Evolutionary conservation across 805 yeast species (phyloP).

Genomic region (Saturnispora galanensis): DNA sequence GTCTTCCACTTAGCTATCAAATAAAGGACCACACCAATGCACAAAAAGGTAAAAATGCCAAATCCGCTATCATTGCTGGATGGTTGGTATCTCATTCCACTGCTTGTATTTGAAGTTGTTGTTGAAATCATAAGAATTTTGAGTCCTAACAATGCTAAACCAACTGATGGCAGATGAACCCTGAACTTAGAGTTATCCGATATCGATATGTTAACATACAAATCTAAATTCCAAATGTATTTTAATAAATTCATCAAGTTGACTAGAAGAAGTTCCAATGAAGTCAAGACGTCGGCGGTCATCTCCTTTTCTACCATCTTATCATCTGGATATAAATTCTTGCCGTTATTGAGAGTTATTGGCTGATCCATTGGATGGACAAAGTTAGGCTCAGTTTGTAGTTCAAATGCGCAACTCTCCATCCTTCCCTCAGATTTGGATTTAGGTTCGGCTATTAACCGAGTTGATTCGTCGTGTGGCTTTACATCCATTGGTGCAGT

Average conservation of each 20-base stretch:
- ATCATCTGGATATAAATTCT: slow-evolving; percentile 9
- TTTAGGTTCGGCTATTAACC: not conserved
- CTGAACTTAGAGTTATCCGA: slow-evolving; percentile 16
- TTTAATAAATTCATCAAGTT: slow-evolving; percentile 7
- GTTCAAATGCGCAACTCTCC: slow-evolving; percentile 25
- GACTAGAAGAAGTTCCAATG: slow-evolving; percentile 8
- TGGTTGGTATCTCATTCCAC: not conserved
- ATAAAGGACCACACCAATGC: no score
- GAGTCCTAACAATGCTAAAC: slow-evolving; percentile 9
- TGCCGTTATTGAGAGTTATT: slow-evolving; percentile 13
- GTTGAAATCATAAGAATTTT: slow-evolving; percentile 9
- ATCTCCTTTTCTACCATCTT: not conserved
- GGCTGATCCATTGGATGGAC: slow-evolving; percentile 28
- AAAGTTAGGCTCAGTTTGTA: slow-evolving; percentile 10
- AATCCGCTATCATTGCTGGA: not conserved
- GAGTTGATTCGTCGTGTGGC: not conserved
- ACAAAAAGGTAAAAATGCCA: no score
- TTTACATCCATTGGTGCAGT: not conserved
- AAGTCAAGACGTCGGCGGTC: slow-evolving; percentile 12
- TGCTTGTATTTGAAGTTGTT: not conserved
- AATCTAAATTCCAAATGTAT: slow-evolving; percentile 21
- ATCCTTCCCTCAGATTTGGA: not conserved
- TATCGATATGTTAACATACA: slow-evolving; percentile 19
- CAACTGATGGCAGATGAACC: slow-evolving; percentile 22
- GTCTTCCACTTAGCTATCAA: no score